A percentile compares a stretch with the other conserved stretches of the same genome.
Evolutionary conservation across 2,329 filamentous ascomycete species (phyloP).

Genomic region (Pseudogymnoascus sp.): DNA sequence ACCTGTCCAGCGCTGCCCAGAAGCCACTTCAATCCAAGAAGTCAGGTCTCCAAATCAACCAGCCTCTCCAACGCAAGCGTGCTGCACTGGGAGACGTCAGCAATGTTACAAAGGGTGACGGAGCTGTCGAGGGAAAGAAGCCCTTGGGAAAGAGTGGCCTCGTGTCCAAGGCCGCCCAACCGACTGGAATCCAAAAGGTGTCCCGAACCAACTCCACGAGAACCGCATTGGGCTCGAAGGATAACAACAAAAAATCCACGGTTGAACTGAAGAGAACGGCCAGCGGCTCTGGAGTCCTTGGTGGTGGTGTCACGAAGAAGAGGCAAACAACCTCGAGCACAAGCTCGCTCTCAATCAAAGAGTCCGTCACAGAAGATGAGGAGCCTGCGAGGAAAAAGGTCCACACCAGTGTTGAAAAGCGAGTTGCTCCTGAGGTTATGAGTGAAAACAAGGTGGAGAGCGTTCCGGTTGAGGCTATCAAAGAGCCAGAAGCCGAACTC

Average conservation of each 20-base stretch:
- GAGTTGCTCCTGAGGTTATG: conserved; percentile 30
- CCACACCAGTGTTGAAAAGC: conserved; percentile 47
- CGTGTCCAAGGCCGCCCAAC: conserved; percentile 73
- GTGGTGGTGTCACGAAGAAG: conserved; percentile 60
- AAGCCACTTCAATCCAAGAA: conserved; percentile 69
- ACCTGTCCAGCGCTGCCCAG: conserved; percentile 47
- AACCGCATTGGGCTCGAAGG: conserved; percentile 59
- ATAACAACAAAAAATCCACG: conserved; percentile 54
- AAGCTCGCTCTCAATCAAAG: conserved; percentile 51
- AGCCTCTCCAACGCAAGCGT: conserved; percentile 61
- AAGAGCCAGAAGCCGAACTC: conserved; percentile 26
- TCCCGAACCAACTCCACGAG: conserved; percentile 54
- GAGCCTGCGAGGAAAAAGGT: conserved; percentile 65
- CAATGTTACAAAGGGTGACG: conserved; percentile 80
- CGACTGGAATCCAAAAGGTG: conserved; percentile 74
- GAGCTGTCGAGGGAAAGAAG: conserved; percentile 66
- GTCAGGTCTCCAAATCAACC: conserved; percentile 41
- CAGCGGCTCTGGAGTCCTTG: conserved; percentile 64
- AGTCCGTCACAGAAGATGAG: conserved; percentile 56
- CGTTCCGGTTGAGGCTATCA: conserved; percentile 22
- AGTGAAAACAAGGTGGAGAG: conserved; percentile 35
- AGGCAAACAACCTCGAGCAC: conserved; percentile 47
- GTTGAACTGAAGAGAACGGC: conserved; percentile 65
- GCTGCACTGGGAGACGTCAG: conserved; percentile 88
- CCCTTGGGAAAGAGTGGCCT: conserved; percentile 56